Conservation (phyloP, 257 asterid genomes). For the Penstemon eatonii region DNA sequence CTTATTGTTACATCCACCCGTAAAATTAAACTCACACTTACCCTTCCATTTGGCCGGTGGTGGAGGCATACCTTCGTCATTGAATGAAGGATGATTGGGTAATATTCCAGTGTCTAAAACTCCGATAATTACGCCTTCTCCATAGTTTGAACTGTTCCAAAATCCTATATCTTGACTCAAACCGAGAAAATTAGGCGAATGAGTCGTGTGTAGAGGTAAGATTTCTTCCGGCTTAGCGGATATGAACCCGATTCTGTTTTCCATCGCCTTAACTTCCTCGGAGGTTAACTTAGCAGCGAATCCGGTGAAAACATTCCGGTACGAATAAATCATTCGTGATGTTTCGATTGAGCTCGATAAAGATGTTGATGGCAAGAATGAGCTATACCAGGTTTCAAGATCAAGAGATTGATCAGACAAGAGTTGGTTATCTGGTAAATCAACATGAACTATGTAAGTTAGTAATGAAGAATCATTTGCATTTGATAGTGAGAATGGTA, state of each 20-base stretch:
- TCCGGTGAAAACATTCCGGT: conserved; percentile 44
- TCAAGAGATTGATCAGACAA: conserved; percentile 15
- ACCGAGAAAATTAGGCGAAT: conserved; percentile 50
- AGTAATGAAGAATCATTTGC: conserved; percentile 17
- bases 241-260: conserved; percentile 27
- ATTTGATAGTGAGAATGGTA: neutral
- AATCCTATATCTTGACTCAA: conserved; percentile 41
- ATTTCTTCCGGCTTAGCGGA: conserved; percentile 35
- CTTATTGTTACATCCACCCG: conserved; percentile 40
- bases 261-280: conserved; percentile 37
- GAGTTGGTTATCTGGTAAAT: conserved; percentile 8
- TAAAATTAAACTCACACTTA: conserved; percentile 33
- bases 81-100: conserved; percentile 50
- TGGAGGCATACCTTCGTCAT: conserved; percentile 49
- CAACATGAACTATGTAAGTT: conserved; percentile 44
- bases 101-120: conserved; percentile 45
- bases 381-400: conserved; percentile 35
- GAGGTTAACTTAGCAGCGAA: conserved; percentile 44
- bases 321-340: conserved; percentile 33
- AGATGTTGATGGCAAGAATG: conserved; percentile 30
- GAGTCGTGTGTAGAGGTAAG: conserved; percentile 46
- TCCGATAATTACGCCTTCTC: conserved; percentile 51
- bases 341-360: conserved; percentile 16
- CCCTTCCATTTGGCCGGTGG: conserved; percentile 63
- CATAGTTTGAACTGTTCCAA: conserved; percentile 47